Evolutionary conservation across 2,329 filamentous ascomycete species (phyloP).

Genomic region (Talaromyces sp.): DNA sequence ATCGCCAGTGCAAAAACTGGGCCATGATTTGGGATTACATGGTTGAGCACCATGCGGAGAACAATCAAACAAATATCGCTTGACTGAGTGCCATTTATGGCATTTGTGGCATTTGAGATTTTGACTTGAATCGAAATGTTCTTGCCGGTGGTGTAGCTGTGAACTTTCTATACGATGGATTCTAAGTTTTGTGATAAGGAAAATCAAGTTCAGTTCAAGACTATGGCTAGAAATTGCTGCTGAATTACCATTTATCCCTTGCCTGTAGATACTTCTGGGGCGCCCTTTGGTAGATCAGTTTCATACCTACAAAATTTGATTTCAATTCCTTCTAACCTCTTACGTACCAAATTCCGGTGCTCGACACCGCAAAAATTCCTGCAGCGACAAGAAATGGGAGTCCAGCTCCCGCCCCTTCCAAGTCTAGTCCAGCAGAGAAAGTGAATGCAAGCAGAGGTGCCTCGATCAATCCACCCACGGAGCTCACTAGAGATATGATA

Average conservation of each 20-base stretch:
- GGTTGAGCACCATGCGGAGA: neutral
- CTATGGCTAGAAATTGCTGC: neutral
- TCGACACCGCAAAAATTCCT: neutral
- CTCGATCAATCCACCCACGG: neutral
- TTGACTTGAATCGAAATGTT: neutral
- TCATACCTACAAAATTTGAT: neutral
- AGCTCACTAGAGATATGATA: neutral
- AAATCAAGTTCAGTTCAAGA: neutral
- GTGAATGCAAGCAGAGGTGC: slow-evolving; percentile 2
- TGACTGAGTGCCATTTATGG: too few species aligned
- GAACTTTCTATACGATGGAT: neutral
- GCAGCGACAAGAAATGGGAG: slow-evolving; percentile 2
- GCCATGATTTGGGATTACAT: neutral
- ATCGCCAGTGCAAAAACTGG: neutral
- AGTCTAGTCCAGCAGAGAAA: slow-evolving; percentile 1
- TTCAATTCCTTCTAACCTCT: neutral
- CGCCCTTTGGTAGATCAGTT: neutral
- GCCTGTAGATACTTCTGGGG: neutral
- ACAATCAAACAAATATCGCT: neutral
- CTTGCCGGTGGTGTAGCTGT: neutral
- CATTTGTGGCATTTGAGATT: neutral
- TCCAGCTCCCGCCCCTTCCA: neutral
- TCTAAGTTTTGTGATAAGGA: too few species aligned
- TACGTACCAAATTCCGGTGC: neutral
- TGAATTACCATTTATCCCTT: neutral